Conservation (phyloP, 345 rosid species). For the Eucalyptus fibrosa region DNA sequence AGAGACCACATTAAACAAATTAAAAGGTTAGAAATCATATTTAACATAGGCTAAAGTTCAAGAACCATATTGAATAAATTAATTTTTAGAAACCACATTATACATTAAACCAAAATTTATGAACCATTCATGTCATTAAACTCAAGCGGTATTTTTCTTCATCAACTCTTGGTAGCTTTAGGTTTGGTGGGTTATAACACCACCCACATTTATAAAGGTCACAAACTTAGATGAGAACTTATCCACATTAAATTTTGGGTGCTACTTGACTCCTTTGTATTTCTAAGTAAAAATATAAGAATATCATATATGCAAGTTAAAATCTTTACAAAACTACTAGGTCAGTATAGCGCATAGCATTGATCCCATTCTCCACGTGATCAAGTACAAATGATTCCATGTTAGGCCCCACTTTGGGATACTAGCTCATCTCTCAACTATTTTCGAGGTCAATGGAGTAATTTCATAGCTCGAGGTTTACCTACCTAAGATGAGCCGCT, state of each 20-base stretch:
- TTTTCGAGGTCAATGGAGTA: not conserved
- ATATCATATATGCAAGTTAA: not conserved
- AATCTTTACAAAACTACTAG: not conserved
- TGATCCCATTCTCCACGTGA: not conserved
- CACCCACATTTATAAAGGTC: not conserved
- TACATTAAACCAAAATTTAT: too few species aligned
- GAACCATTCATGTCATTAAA: too few species aligned
- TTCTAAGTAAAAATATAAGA: not conserved
- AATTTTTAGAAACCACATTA: too few species aligned
- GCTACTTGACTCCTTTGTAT: not conserved
- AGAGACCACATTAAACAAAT: too few species aligned
- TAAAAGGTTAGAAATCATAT: too few species aligned
- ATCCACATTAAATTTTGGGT: not conserved
- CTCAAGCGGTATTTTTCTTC: not conserved
- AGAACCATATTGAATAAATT: too few species aligned
- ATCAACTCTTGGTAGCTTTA: not conserved
- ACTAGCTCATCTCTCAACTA: not conserved
- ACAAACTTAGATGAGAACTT: not conserved
- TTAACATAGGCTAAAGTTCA: too few species aligned
- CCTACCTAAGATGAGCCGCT: not conserved
- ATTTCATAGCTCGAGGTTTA: not conserved
- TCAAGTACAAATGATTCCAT: not conserved
- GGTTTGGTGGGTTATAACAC: not conserved
- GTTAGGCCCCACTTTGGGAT: not conserved
- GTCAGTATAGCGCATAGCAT: not conserved